Evolutionary conservation across 2,329 filamentous ascomycete genomes (phyloP).

Genomic region (Mycosphaerella sp.): DNA sequence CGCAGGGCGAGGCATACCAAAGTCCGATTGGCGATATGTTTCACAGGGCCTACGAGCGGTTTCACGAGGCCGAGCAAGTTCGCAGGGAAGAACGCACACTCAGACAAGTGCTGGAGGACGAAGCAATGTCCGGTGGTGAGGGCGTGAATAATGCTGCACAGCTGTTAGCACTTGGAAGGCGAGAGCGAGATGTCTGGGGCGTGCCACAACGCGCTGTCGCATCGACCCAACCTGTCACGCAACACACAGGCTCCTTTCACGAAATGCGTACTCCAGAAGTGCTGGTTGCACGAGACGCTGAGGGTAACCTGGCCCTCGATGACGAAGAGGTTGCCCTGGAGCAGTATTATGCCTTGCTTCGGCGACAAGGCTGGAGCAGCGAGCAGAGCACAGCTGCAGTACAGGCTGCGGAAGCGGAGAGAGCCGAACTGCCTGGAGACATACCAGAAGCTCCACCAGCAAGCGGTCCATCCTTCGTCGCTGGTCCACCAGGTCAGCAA

Average conservation of each 20-base stretch:
- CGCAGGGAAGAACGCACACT: conserved; percentile 33
- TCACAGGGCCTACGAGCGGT: conserved; percentile 40
- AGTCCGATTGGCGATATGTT: conserved; percentile 47
- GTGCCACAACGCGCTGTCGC: conserved; percentile 20
- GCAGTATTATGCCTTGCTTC: conserved; percentile 30
- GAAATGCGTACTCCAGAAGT: not conserved
- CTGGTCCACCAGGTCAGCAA: conserved; percentile 17
- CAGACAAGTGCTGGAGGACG: conserved; percentile 31
- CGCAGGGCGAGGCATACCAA: conserved; percentile 42
- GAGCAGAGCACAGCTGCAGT: not conserved
- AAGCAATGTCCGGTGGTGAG: conserved; percentile 25
- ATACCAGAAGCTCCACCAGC: not conserved
- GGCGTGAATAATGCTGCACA: conserved; percentile 14
- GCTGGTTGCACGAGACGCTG: not conserved
- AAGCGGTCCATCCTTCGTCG: not conserved
- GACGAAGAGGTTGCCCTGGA: conserved; percentile 21
- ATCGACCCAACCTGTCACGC: not conserved
- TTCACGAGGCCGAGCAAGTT: conserved; percentile 39
- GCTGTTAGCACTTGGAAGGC: conserved; percentile 23
- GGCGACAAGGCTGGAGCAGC: conserved; percentile 26
- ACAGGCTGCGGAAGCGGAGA: not conserved
- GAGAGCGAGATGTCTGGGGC: conserved; percentile 30
- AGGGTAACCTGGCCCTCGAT: not conserved
- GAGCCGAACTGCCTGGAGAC: conserved; percentile 1
- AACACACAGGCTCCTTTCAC: not conserved